These are phyloP conservation scores for Elongisporangium anandrum DNA, from an alignment of 352 stramenopile species.

Conservation along the genomic window DNA sequence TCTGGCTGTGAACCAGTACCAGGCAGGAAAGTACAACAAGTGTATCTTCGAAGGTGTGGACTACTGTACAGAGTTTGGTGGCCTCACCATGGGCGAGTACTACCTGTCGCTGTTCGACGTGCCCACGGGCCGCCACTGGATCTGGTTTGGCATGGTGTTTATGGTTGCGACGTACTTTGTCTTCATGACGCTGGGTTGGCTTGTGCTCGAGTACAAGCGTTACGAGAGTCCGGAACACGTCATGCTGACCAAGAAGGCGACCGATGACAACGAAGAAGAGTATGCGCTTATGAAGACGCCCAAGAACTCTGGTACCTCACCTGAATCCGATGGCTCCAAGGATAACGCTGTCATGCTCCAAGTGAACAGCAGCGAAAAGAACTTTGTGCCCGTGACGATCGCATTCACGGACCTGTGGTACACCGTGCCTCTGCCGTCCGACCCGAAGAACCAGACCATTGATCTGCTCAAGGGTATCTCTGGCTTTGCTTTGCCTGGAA, in stretches of 20 bases:
- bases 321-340: conserved; percentile 6
- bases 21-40: conserved; percentile 9
- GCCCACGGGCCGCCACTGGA: conserved; percentile 23
- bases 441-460: conserved; percentile 12
- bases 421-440: conserved; percentile 17
- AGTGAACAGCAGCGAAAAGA: no score
- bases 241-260: no score
- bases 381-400: conserved; percentile 20
- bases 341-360: no score
- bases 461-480: conserved; percentile 36
- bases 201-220: no score
- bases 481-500: conserved; percentile 27
- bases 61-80: conserved; percentile 19
- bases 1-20: conserved; percentile 28
- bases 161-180: conserved; percentile 25
- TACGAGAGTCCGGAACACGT: no score
- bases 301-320: no score
- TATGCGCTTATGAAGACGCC: conserved; percentile 8
- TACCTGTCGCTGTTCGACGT: conserved; percentile 33
- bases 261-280: conserved; percentile 7
- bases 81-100: conserved; percentile 24
- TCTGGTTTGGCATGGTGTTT: conserved; percentile 27
- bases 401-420: conserved; percentile 34
- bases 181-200: conserved; percentile 7
- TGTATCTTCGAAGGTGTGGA: conserved; percentile 17